These are phyloP conservation scores for Gossypium stocksii DNA, from an alignment of 345 rosid genomes.

Conservation along the genomic window DNA sequence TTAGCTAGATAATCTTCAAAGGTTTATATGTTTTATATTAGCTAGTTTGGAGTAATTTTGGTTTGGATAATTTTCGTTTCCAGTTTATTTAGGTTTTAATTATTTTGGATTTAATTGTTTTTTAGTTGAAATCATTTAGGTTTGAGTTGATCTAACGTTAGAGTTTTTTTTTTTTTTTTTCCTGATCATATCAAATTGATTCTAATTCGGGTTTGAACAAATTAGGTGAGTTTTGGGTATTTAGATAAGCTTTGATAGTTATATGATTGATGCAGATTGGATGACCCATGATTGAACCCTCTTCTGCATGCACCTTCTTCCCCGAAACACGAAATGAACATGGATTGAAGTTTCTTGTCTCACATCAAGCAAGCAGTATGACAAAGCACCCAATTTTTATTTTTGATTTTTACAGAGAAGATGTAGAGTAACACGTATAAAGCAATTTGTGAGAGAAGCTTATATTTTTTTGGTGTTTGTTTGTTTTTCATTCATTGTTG, in stretches of 20 bases:
- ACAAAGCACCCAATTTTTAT: conserved; percentile 9
- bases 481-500: conserved; percentile 26
- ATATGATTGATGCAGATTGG: conserved; percentile 19
- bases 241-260: background rate
- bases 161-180: background rate
- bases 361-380: background rate
- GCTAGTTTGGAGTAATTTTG: no score
- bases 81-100: background rate
- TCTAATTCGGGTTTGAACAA: background rate
- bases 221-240: background rate
- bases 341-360: background rate
- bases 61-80: no score
- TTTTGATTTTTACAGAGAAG: background rate
- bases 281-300: background rate
- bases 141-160: background rate
- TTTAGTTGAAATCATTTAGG: background rate
- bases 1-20: background rate
- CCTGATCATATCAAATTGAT: background rate
- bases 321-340: background rate
- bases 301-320: background rate
- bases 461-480: conserved; percentile 9
- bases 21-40: background rate
- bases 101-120: background rate
- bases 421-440: conserved; percentile 14
- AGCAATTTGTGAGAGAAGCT: conserved; percentile 7